Evolutionary conservation across 441 rosid species (phyloP).

Genomic region (Theobroma grandiflorum): DNA sequence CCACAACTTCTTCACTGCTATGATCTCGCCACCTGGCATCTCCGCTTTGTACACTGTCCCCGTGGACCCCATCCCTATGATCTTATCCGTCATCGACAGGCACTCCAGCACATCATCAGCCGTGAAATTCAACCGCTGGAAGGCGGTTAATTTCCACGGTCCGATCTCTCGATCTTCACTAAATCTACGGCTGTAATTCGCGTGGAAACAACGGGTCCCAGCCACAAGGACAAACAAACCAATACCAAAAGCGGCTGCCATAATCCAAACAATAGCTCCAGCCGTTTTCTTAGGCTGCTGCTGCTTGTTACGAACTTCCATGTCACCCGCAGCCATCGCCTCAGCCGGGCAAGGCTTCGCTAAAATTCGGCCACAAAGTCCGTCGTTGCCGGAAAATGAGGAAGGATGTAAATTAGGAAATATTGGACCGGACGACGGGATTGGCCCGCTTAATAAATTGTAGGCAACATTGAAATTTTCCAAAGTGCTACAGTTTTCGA

Average conservation of each 20-base stretch:
- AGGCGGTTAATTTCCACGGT: constrained; percentile 95
- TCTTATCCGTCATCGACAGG: constrained; percentile 65
- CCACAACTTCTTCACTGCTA: constrained; percentile 96
- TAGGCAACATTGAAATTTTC: constrained; percentile 85
- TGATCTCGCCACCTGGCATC: constrained; percentile 91
- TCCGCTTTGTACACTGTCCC: constrained; percentile 93
- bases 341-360: constrained; percentile 63
- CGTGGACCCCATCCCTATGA: constrained; percentile 90
- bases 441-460: constrained; percentile 73
- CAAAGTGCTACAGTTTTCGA: constrained; percentile 76
- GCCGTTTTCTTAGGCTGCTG: constrained; percentile 68
- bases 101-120: constrained; percentile 89
- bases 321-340: constrained; percentile 37
- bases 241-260: constrained; percentile 82
- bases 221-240: constrained; percentile 80
- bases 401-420: constrained; percentile 78
- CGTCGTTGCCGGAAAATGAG: constrained; percentile 77
- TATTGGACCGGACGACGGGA: constrained; percentile 68
- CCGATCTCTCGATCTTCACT: constrained; percentile 58
- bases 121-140: constrained; percentile 83
- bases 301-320: constrained; percentile 36
- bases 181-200: constrained; percentile 50
- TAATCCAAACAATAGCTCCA: constrained; percentile 89
- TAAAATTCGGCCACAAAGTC: constrained; percentile 72
- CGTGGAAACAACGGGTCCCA: constrained; percentile 72